phyloP scores from a whole-genome alignment of 108 stramenopile species.

The Thalassiosira profunda region DNA sequence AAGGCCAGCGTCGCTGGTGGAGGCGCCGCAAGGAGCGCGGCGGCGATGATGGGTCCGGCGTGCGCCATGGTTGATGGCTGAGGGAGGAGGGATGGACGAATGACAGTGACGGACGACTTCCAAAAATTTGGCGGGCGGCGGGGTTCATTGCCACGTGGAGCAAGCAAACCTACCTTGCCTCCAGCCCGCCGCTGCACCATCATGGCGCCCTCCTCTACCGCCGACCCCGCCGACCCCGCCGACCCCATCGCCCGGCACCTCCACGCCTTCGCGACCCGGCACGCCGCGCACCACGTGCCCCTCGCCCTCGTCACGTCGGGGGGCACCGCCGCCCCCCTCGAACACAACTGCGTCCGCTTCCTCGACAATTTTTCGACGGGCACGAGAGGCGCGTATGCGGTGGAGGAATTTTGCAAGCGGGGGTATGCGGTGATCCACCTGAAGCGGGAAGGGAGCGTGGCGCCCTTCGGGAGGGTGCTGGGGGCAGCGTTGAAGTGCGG shows the following conservation, averaged over 20 bases:
- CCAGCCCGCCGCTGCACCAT: not conserved
- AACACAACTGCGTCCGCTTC: slow-evolving; percentile 88
- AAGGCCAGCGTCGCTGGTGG: not conserved
- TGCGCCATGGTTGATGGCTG: not conserved
- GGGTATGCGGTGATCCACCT: slow-evolving; percentile 96
- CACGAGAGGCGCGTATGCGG: slow-evolving; percentile 85
- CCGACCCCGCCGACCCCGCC: not conserved
- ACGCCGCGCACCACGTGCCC: slow-evolving; percentile 77
- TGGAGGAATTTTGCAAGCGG: slow-evolving; percentile 87
- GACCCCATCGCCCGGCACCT: slow-evolving; percentile 30
- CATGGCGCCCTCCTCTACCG: not conserved
- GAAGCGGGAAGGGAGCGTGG: slow-evolving; percentile 71
- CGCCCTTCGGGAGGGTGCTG: slow-evolving; percentile 83
- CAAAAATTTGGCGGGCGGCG: not conserved
- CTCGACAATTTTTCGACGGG: slow-evolving; percentile 98
- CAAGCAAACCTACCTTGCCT: not conserved
- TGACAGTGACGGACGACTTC: not conserved
- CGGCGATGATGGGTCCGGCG: not conserved
- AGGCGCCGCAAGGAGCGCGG: not conserved
- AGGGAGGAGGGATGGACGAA: not conserved
- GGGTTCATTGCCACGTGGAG: too few relatives aligned
- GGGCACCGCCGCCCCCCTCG: slow-evolving; percentile 89
- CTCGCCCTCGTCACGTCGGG: slow-evolving; percentile 91
- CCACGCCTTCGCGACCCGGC: slow-evolving; percentile 57
- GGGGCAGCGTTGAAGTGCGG: slow-evolving; percentile 50